Conservation (phyloP, 169 alveolate genomes). For the Amoebophrya sp. region DNA sequence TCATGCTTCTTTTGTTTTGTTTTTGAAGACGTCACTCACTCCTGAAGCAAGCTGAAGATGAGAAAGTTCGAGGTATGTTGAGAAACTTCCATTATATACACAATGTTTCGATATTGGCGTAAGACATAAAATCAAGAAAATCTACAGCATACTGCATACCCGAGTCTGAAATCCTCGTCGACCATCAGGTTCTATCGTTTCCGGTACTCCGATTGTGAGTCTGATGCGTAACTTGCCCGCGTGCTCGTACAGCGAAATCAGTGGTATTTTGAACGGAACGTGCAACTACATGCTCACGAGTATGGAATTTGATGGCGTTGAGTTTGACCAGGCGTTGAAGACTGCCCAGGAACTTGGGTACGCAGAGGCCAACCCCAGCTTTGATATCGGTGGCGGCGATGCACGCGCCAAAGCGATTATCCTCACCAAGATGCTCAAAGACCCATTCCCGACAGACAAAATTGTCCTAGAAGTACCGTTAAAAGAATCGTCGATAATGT, state of each 20-base stretch:
- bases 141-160: too few species aligned
- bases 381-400: constrained; percentile 1
- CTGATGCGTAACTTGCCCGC: constrained; percentile 11
- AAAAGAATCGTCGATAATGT: too few species aligned
- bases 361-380: constrained; percentile 13
- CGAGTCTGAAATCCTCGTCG: background rate
- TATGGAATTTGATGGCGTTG: constrained; percentile 6
- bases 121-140: too few species aligned
- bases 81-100: too few species aligned
- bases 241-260: background rate
- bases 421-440: background rate
- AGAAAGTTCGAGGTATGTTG: too few species aligned
- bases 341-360: background rate
- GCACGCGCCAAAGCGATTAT: background rate
- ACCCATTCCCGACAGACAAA: background rate
- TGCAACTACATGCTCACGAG: background rate
- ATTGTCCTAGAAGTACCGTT: background rate
- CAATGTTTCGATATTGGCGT: too few species aligned
- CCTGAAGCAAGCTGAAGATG: too few species aligned
- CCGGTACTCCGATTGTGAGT: background rate
- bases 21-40: too few species aligned
- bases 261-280: background rate
- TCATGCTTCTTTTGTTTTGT: too few species aligned
- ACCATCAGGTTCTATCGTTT: background rate
- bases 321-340: background rate